These are phyloP conservation scores for Calendula officinalis DNA, from an alignment of 129 eudicot genomes.

Conservation along the genomic window DNA sequence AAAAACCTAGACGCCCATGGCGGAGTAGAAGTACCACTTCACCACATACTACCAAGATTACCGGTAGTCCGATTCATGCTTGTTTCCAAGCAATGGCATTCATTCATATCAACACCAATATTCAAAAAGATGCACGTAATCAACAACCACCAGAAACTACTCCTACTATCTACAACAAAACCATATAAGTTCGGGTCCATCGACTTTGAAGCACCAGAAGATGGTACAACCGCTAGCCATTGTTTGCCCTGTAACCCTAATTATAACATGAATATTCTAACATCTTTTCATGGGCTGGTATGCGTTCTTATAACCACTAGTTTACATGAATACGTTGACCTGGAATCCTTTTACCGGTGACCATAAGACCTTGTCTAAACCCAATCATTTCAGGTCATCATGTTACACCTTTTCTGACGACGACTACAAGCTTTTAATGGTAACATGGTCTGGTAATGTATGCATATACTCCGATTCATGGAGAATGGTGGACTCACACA, in stretches of 20 bases:
- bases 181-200: not conserved
- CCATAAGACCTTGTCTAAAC: not conserved
- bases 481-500: not conserved
- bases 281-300: not conserved
- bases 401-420: not conserved
- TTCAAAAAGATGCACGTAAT: not conserved
- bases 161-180: not conserved
- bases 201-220: not conserved
- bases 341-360: not conserved
- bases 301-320: not conserved
- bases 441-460: not conserved
- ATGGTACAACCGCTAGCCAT: not conserved
- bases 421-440: not conserved
- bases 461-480: not conserved
- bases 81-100: constrained; percentile 4
- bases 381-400: too few relatives aligned
- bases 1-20: too few relatives aligned
- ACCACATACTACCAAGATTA: too few relatives aligned
- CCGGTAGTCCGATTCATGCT: not conserved
- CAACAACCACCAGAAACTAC: not conserved
- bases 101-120: not conserved
- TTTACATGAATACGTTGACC: not conserved
- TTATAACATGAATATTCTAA: too few relatives aligned
- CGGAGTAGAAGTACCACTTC: too few relatives aligned
- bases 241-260: not conserved